Conservation (phyloP, 352 stramenopile genomes). For the Globisporangium alternatum region DNA sequence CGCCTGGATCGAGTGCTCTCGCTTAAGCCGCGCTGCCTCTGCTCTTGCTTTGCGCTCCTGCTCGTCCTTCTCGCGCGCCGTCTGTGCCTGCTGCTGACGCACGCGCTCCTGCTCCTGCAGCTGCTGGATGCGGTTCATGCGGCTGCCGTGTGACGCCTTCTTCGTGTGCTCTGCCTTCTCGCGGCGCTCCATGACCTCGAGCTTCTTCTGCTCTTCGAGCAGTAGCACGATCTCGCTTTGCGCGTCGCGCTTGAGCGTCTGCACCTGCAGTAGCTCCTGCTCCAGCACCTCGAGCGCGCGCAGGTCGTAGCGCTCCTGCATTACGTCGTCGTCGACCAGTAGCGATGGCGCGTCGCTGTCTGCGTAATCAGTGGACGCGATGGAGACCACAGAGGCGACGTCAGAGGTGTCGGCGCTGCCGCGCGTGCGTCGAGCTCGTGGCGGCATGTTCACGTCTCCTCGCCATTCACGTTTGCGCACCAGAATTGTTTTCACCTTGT, state of each 20-base stretch:
- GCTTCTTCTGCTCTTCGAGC: conserved; percentile 33
- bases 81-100: conserved; percentile 18
- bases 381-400: background rate
- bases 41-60: conserved; percentile 24
- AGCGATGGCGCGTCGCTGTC: background rate
- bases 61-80: conserved; percentile 23
- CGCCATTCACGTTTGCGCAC: background rate
- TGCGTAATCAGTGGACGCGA: background rate
- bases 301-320: conserved; percentile 39
- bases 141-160: conserved; percentile 18
- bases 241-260: conserved; percentile 36
- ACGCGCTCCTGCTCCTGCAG: conserved; percentile 58
- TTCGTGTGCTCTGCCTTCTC: conserved; percentile 27
- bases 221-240: conserved; percentile 38
- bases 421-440: background rate
- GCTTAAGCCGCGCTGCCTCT: conserved; percentile 29
- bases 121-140: conserved; percentile 56
- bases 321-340: conserved; percentile 8
- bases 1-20: conserved; percentile 45
- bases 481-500: conserved; percentile 6
- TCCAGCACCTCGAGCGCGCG: conserved; percentile 40
- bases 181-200: conserved; percentile 40
- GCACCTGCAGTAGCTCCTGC: conserved; percentile 43
- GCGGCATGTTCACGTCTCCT: conserved; percentile 5
- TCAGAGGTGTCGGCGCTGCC: background rate